Percentiles rank a stretch among this genome's conserved stretches.
Conservation (phyloP, 2,329 filamentous ascomycete species). For the Aspergillus nomiae region DNA sequence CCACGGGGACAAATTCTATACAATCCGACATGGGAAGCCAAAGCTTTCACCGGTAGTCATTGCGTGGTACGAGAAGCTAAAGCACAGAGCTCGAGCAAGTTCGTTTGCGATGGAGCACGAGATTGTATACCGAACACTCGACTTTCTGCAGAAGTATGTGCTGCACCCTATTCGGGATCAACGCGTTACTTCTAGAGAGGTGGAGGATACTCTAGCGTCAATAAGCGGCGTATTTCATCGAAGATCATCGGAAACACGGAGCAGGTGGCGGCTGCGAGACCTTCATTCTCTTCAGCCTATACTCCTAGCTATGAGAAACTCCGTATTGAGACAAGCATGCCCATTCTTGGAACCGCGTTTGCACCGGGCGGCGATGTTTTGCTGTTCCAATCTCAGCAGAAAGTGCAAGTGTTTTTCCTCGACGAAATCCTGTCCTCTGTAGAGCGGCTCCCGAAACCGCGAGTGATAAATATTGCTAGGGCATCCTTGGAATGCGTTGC, state of each 20-base stretch:
- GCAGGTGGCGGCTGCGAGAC: background rate
- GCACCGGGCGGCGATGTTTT: slow-evolving; percentile 14
- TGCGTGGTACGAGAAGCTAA: slow-evolving; percentile 18
- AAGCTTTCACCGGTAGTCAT: slow-evolving; percentile 16
- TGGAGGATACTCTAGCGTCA: slow-evolving; percentile 22
- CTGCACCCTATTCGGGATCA: slow-evolving; percentile 25
- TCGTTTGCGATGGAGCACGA: slow-evolving; percentile 19
- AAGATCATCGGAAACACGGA: background rate
- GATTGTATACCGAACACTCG: slow-evolving; percentile 27
- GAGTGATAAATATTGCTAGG: background rate
- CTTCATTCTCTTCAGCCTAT: background rate
- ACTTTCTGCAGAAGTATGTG: slow-evolving; percentile 29
- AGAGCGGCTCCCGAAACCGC: slow-evolving; percentile 3
- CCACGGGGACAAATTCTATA: slow-evolving; percentile 24
- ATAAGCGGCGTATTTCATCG: slow-evolving; percentile 13
- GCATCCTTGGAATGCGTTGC: slow-evolving; percentile 12
- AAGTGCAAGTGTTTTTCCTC: slow-evolving; percentile 9
- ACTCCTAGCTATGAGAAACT: background rate
- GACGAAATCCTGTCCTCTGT: slow-evolving; percentile 9
- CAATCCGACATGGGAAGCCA: slow-evolving; percentile 7
- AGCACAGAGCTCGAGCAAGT: background rate
- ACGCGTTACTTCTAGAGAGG: slow-evolving; percentile 18
- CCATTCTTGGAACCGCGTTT: slow-evolving; percentile 9
- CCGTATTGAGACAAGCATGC: background rate
- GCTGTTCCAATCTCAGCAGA: slow-evolving; percentile 9